Evolutionary conservation across 495 filamentous ascomycete species (phyloP).

Genomic region (Tuber umbilicatum): DNA sequence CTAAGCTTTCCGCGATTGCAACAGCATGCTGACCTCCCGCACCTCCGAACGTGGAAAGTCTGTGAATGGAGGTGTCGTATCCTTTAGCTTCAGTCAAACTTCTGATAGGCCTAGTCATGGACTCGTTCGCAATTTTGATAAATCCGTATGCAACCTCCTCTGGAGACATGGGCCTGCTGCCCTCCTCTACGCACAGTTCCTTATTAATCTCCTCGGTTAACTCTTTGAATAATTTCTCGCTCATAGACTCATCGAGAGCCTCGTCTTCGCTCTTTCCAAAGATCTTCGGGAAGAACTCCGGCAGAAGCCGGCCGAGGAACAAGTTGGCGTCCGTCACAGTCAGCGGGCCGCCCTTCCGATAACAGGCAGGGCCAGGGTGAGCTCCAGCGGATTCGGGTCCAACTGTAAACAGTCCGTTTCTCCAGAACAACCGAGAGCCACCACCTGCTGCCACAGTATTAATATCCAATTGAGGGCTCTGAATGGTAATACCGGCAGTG

Average conservation of each 20-base stretch:
- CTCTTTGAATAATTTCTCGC: slow-evolving; percentile 67
- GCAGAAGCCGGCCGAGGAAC: slow-evolving; percentile 76
- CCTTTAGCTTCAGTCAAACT: slow-evolving; percentile 90
- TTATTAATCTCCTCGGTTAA: slow-evolving; percentile 72
- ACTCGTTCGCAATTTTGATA: slow-evolving; percentile 88
- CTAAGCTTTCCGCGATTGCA: slow-evolving; percentile 84
- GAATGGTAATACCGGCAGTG: slow-evolving; percentile 89
- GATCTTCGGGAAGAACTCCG: slow-evolving; percentile 95
- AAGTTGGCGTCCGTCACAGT: slow-evolving; percentile 94
- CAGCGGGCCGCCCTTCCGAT: slow-evolving; percentile 85
- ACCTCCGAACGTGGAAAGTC: slow-evolving; percentile 86
- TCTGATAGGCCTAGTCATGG: slow-evolving; percentile 89
- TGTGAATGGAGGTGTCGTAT: slow-evolving; percentile 81
- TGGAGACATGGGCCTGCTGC: slow-evolving; percentile 61
- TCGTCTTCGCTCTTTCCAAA: slow-evolving; percentile 90
- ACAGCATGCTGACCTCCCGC: slow-evolving; percentile 95
- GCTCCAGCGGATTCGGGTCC: slow-evolving; percentile 90
- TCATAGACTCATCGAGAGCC: slow-evolving; percentile 71
- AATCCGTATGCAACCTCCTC: slow-evolving; percentile 92
- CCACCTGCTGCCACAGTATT: slow-evolving; percentile 96
- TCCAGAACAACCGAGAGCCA: slow-evolving; percentile 80
- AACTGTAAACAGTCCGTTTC: slow-evolving; percentile 92
- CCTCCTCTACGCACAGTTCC: slow-evolving; percentile 51
- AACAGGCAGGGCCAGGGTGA: slow-evolving; percentile 89
- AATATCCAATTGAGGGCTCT: slow-evolving; percentile 92